A percentile compares a stretch with the other conserved stretches of the same genome.
These are phyloP conservation scores for Oryza coarctata DNA, from an alignment of 176 grass and related monocot genomes.

Conservation along the genomic window DNA sequence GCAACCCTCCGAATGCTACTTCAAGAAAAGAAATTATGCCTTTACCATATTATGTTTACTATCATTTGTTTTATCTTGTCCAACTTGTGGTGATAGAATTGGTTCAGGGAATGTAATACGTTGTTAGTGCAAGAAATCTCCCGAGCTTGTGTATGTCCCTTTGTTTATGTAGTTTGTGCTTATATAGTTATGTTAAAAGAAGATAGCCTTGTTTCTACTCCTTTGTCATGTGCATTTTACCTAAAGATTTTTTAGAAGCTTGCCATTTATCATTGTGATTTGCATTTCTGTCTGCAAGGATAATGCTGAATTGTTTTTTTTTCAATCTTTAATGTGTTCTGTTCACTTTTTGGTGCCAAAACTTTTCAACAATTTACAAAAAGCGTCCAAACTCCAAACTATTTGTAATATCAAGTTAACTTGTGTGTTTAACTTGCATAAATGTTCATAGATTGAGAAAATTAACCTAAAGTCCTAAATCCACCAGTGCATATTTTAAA, in stretches of 20 bases:
- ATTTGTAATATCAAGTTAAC: not conserved
- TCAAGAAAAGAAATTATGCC: not conserved
- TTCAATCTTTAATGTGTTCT: not conserved
- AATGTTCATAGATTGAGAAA: not conserved
- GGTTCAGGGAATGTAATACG: conserved; percentile 2
- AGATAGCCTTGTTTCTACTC: not conserved
- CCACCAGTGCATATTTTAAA: not conserved
- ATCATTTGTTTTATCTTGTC: conserved; percentile 3
- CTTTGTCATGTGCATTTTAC: not conserved
- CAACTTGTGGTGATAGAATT: conserved; percentile 3
- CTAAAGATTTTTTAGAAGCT: not conserved
- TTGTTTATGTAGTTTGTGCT: conserved; percentile 16
- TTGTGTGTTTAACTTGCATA: not conserved
- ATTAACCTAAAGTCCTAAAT: not conserved
- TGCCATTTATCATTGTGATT: conserved; percentile 7
- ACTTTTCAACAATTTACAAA: not conserved
- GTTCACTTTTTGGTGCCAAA: not conserved
- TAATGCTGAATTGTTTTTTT: not conserved
- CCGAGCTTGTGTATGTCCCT: conserved; percentile 35
- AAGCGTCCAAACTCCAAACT: conserved; percentile 10
- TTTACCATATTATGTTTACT: not conserved
- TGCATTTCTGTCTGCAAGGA: not conserved
- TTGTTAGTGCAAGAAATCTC: conserved; percentile 31
- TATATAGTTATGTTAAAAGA: not conserved
- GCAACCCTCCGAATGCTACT: no score